These are phyloP conservation scores for Chytriomyces sp. DNA, from an alignment of 192 early-diverging fungal genomes.

Conservation along the genomic window DNA sequence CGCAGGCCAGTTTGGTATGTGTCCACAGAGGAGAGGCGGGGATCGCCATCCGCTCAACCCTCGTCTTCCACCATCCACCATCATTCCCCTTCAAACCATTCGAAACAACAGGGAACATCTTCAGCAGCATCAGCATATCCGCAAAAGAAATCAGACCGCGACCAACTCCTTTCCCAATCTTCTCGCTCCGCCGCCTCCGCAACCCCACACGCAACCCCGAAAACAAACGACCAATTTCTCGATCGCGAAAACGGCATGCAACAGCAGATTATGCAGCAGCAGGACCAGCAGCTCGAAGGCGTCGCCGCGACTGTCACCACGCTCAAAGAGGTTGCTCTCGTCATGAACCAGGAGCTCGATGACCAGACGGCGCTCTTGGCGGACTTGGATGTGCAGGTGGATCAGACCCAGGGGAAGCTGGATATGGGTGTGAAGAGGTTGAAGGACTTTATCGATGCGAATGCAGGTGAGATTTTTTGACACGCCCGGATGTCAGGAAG, in stretches of 20 bases:
- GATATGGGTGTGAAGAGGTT: constrained; percentile 51
- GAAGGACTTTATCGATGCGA: constrained; percentile 57
- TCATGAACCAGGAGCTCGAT: constrained; percentile 60
- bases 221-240: constrained; percentile 33
- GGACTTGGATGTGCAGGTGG: constrained; percentile 56
- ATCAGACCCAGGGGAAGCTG: constrained; percentile 51
- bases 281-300: constrained; percentile 57
- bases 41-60: background rate
- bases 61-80: too few relatives aligned
- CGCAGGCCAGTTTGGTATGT: background rate
- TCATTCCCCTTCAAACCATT: too few relatives aligned
- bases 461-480: constrained; percentile 40
- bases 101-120: background rate
- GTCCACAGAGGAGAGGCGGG: background rate
- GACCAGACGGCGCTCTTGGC: constrained; percentile 57
- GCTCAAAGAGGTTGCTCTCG: constrained; percentile 51
- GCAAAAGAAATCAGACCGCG: background rate
- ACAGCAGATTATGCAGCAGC: constrained; percentile 50
- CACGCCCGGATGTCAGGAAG: too few relatives aligned
- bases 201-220: constrained; percentile 4
- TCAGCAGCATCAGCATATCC: too few relatives aligned
- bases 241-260: constrained; percentile 49
- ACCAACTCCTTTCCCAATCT: background rate
- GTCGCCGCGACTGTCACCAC: constrained; percentile 47
- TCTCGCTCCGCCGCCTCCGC: too few relatives aligned